Percentiles rank a stretch among this genome's conserved stretches.
These are phyloP conservation scores for Citeromyces matritensis DNA, from an alignment of 805 yeast species.

Conservation along the genomic window DNA sequence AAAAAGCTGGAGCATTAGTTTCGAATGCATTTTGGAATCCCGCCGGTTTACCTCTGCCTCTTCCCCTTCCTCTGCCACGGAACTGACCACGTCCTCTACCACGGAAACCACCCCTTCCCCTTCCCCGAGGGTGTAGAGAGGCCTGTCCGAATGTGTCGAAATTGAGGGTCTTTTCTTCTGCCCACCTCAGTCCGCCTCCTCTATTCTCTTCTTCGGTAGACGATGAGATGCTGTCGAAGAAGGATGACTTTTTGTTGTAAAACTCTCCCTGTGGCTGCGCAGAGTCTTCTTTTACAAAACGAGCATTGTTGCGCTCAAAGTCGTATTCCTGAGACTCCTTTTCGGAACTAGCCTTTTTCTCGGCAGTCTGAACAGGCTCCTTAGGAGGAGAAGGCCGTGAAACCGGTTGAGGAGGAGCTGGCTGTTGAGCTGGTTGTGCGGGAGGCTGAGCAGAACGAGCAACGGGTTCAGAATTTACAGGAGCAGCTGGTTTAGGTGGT, in stretches of 20 bases:
- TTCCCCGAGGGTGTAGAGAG: slow-evolving; percentile 21
- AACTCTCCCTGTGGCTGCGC: slow-evolving; percentile 18
- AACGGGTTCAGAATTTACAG: no score
- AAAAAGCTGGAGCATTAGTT: slow-evolving; percentile 11
- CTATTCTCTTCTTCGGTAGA: slow-evolving; percentile 28
- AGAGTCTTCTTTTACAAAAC: slow-evolving; percentile 34
- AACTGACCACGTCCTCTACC: slow-evolving; percentile 31
- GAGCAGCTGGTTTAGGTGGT: no score
- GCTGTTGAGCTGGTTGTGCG: slow-evolving; percentile 1
- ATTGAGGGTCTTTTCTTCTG: slow-evolving; percentile 59
- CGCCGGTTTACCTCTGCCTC: slow-evolving; percentile 17
- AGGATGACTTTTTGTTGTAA: slow-evolving; percentile 74
- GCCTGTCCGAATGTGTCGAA: slow-evolving; percentile 77
- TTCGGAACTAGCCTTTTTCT: slow-evolving; percentile 8
- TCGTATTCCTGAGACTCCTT: slow-evolving; percentile 38
- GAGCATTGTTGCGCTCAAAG: slow-evolving; percentile 61
- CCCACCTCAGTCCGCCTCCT: slow-evolving; percentile 38
- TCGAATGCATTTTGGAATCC: slow-evolving; percentile 8
- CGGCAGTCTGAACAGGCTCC: slow-evolving; percentile 8
- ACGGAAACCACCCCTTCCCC: slow-evolving; percentile 28
- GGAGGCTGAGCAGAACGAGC: no score
- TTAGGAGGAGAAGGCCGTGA: slow-evolving; percentile 2
- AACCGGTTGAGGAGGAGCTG: slow-evolving; percentile 4
- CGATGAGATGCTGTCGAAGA: slow-evolving; percentile 76
- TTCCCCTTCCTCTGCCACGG: slow-evolving; percentile 19